Base-by-base conservation (phyloP, 306 rosid genomes). In the Crotalaria pallida region DNA sequence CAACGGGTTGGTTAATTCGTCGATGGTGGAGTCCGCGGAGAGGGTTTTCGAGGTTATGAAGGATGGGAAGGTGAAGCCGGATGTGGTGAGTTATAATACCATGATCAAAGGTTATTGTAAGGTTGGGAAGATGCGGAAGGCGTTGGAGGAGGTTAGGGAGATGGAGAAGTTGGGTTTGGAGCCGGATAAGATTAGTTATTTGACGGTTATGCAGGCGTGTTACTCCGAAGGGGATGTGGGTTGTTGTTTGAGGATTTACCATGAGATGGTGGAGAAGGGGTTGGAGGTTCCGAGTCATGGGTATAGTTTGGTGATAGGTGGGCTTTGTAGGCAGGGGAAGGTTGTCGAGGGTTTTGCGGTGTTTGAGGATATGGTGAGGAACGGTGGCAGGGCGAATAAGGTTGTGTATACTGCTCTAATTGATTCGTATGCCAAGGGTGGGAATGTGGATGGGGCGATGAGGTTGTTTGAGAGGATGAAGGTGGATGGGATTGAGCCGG, bases 51-150 rank as follows among this genome's bases (percentile, higher is more conserved):
- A 80, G 27, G 87, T 77, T 2, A 87, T 94, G 96, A 87, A 82
- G 69, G 71, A 71, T 40, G 88, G 95, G 50, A 84, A 21, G 15
- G 7, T 5, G 31, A 76, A 56, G 58, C 97, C 97, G 0, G 96
- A 94, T 44, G 65, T 76, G 3, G 96, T 87, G 29, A 87, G 84
- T 10, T 88, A 87, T 67, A 94, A 94, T 45, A 89, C 92, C 0
- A 80, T 94, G 67, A 79, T 91, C 12, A 94, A 94, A 73, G 99
- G 97, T 61, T 88, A 83, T 38, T 84, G 97, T 59, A 91, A 82
- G 64, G 83, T 65, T 0, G 97, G 97, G 77, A 86, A 84, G 48
- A 62, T 65, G 10, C 83, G 75, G 3, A 74, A 77, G 59, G 91
- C 92, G 0, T 34, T 89, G 72, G 91, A 87, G 76, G 67, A 65